phyloP scores from a whole-genome alignment of 2,329 filamentous ascomycete species.

The Sporothrix curviconia region DNA sequence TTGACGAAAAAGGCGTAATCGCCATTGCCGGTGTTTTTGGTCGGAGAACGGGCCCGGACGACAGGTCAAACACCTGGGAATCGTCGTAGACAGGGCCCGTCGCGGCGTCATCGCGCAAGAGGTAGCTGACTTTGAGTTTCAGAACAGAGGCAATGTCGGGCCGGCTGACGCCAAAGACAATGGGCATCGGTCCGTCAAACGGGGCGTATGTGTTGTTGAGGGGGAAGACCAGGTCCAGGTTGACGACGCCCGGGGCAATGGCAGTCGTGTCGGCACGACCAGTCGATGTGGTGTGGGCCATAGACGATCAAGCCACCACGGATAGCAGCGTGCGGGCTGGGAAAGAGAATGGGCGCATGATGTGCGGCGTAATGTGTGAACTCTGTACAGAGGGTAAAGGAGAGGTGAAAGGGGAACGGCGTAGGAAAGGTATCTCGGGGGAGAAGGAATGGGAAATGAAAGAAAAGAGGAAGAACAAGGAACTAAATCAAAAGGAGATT shows the following conservation, averaged over 20 bases:
- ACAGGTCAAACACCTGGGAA: neutral
- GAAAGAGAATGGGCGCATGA: neutral
- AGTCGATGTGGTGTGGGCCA: neutral
- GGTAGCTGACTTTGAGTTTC: neutral
- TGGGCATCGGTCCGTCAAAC: neutral
- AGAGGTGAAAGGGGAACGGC: neutral
- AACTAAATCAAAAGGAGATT: neutral
- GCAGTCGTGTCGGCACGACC: neutral
- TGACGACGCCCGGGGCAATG: neutral
- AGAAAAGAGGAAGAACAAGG: neutral
- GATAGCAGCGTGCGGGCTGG: neutral
- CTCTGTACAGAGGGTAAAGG: neutral
- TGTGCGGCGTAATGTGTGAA: neutral
- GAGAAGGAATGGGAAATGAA: neutral
- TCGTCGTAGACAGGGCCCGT: neutral
- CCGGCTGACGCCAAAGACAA: neutral
- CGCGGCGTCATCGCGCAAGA: neutral
- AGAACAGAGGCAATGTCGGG: neutral
- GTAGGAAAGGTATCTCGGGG: too few relatives aligned
- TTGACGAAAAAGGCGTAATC: neutral
- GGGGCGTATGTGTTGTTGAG: slow-evolving; percentile 1
- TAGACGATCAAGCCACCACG: neutral
- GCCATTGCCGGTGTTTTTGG: neutral
- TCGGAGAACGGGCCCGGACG: neutral
- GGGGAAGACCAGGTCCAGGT: neutral